Evolutionary conservation across 2,329 filamentous ascomycete species (phyloP).

Genomic region (Akanthomyces uredinophilus): DNA sequence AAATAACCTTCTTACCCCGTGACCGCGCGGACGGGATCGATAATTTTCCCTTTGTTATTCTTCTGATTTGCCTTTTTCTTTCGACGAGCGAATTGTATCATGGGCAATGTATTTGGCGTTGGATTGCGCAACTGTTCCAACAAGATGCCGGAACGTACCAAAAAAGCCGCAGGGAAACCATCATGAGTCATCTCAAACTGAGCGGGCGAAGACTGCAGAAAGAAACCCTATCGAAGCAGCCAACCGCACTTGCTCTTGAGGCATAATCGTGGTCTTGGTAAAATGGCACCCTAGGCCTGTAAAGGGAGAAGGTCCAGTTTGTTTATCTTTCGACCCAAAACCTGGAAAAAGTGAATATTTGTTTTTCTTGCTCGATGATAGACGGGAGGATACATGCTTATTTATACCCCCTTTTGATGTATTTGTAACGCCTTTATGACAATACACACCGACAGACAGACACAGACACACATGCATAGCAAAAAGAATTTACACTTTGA

Average conservation of each 20-base stretch:
- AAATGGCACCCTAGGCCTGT: background rate
- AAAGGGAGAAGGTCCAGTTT: background rate
- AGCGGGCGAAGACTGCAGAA: background rate
- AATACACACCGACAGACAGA: slow-evolving; percentile 5
- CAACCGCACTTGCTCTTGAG: background rate
- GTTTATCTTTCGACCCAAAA: background rate
- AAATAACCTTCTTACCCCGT: slow-evolving; percentile 17
- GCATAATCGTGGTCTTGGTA: background rate
- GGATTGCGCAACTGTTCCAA: slow-evolving; percentile 6
- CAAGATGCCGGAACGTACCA: background rate
- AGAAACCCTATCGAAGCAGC: background rate
- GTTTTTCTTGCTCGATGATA: slow-evolving; percentile 20
- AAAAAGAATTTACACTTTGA: background rate
- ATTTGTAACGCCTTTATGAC: slow-evolving; percentile 24
- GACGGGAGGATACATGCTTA: slow-evolving; percentile 19
- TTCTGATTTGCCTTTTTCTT: slow-evolving; percentile 5
- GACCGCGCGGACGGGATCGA: background rate
- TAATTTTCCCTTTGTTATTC: slow-evolving; percentile 12
- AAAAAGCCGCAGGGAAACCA: background rate
- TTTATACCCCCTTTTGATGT: slow-evolving; percentile 20
- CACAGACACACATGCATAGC: background rate
- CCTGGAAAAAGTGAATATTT: slow-evolving; percentile 10
- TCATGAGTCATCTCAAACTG: background rate
- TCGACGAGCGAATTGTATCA: slow-evolving; percentile 9
- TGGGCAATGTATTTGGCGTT: slow-evolving; percentile 13